These are phyloP conservation scores for Neurospora sp. DNA, from an alignment of 495 filamentous ascomycete genomes.

Conservation along the genomic window DNA sequence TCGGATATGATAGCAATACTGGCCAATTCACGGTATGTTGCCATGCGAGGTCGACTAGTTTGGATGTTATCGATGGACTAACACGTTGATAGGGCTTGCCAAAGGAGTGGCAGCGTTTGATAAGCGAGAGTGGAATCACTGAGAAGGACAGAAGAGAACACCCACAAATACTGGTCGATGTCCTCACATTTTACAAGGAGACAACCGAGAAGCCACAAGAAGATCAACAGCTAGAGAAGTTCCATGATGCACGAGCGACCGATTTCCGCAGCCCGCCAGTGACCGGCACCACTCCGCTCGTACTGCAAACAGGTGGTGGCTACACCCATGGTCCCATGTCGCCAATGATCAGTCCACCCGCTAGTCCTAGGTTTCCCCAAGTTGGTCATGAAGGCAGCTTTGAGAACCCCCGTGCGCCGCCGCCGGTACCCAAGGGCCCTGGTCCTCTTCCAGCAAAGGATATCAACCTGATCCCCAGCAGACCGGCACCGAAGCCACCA, in stretches of 20 bases:
- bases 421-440: constrained; percentile 64
- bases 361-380: constrained; percentile 84
- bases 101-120: constrained; percentile 93
- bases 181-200: constrained; percentile 94
- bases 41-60: background rate
- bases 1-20: constrained; percentile 93
- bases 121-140: constrained; percentile 92
- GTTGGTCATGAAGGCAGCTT: constrained; percentile 84
- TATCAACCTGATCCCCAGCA: constrained; percentile 47
- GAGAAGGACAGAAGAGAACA: constrained; percentile 93
- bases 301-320: constrained; percentile 30
- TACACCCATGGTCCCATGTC: constrained; percentile 39
- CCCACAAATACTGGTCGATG: constrained; percentile 86
- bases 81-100: constrained; percentile 62
- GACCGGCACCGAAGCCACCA: constrained; percentile 59
- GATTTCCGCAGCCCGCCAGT: constrained; percentile 41
- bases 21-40: constrained; percentile 87
- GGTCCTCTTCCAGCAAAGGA: constrained; percentile 35
- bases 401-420: constrained; percentile 89
- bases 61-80: constrained; percentile 15
- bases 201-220: constrained; percentile 69
- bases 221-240: constrained; percentile 90
- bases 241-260: constrained; percentile 67
- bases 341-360: constrained; percentile 67
- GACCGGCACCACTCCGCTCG: constrained; percentile 31